These are phyloP conservation scores for Ogataea trehaloabstinens DNA, from an alignment of 805 yeast genomes.

Conservation along the genomic window DNA sequence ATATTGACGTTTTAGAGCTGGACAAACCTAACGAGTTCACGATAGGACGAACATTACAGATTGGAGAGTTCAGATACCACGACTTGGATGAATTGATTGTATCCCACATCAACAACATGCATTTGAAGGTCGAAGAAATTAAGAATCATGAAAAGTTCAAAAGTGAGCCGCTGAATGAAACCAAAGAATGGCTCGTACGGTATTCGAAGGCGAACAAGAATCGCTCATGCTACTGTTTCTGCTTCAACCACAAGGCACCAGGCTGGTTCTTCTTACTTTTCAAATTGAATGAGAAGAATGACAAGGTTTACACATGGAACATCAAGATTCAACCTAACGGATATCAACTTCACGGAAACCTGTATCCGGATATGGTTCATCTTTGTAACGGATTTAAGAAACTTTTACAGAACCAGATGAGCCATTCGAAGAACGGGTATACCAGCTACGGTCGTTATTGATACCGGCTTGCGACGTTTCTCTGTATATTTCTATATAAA, in stretches of 20 bases:
- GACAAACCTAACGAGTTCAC: slow-evolving; percentile 63
- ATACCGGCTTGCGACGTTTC: no score
- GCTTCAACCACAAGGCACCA: slow-evolving; percentile 85
- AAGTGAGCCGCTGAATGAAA: slow-evolving; percentile 74
- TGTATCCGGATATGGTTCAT: slow-evolving; percentile 84
- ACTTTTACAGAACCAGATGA: slow-evolving; percentile 29
- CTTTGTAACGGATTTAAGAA: slow-evolving; percentile 94
- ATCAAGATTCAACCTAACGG: slow-evolving; percentile 90
- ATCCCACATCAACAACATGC: slow-evolving; percentile 80
- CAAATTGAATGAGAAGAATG: slow-evolving; percentile 65
- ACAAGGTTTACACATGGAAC: slow-evolving; percentile 79
- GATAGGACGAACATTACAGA: slow-evolving; percentile 56
- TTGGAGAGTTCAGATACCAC: slow-evolving; percentile 66
- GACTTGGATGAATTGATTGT: slow-evolving; percentile 94
- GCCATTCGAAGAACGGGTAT: slow-evolving; percentile 17
- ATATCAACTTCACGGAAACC: slow-evolving; percentile 70
- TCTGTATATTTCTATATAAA: no score
- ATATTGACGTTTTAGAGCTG: slow-evolving; percentile 79
- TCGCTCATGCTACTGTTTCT: slow-evolving; percentile 86
- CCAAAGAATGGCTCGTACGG: slow-evolving; percentile 80
- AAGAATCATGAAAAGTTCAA: slow-evolving; percentile 85
- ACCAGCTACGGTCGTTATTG: slow-evolving; percentile 22
- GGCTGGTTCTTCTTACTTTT: slow-evolving; percentile 91
- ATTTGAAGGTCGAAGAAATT: slow-evolving; percentile 81
- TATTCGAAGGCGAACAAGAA: slow-evolving; percentile 90